These are phyloP conservation scores for Porcisia hertigi DNA, from an alignment of 208 protist genomes.

Conservation along the genomic window DNA sequence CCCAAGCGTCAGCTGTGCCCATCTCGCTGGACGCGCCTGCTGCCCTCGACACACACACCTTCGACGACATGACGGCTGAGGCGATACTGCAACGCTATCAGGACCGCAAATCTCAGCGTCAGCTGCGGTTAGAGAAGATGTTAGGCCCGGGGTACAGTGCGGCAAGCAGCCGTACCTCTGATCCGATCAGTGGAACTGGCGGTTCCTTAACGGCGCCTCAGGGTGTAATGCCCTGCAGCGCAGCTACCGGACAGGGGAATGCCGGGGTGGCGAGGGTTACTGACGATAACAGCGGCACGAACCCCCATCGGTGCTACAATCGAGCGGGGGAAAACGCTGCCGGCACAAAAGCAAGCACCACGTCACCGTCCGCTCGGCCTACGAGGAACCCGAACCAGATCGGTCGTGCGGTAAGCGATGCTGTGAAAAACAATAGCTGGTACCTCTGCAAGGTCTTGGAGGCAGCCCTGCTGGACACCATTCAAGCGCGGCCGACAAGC, in stretches of 20 bases:
- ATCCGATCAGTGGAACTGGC: not conserved
- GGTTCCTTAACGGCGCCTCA: slow-evolving; percentile 1
- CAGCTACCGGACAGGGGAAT: not conserved
- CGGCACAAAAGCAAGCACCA: not conserved
- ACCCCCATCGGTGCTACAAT: not conserved
- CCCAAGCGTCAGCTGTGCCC: not conserved
- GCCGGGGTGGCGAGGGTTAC: not conserved
- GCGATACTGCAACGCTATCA: slow-evolving; percentile 34
- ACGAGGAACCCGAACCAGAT: slow-evolving; percentile 82
- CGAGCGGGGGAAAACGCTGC: not conserved
- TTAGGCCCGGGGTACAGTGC: slow-evolving; percentile 7
- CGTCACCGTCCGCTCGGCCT: not conserved
- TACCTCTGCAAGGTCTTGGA: slow-evolving; percentile 67
- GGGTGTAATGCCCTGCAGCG: not conserved
- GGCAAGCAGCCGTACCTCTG: not conserved
- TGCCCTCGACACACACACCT: not conserved
- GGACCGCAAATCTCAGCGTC: slow-evolving; percentile 37
- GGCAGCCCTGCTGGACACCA: slow-evolving; percentile 50
- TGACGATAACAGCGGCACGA: not conserved
- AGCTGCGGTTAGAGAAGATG: slow-evolving; percentile 39
- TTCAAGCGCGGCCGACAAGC: slow-evolving; percentile 18
- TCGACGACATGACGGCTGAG: slow-evolving; percentile 26
- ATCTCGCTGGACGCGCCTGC: not conserved
- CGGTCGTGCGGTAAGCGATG: slow-evolving; percentile 61
- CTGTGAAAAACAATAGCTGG: slow-evolving; percentile 61